Conservation (phyloP, 768 basidiomycete genomes). For the Panaeolus papilionaceus region DNA sequence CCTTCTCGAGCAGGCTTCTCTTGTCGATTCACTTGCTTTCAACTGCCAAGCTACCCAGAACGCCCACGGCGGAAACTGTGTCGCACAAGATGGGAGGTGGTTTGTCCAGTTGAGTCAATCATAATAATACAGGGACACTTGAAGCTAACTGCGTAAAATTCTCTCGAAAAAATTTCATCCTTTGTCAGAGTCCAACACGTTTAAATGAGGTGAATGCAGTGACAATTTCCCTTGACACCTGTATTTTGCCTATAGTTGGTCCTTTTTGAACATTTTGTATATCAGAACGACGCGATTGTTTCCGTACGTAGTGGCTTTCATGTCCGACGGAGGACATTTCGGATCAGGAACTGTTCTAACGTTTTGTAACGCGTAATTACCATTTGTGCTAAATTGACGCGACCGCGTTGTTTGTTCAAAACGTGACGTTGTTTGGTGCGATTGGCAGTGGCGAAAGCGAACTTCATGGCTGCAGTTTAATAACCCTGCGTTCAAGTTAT, state of each 20-base stretch:
- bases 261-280: too few relatives aligned
- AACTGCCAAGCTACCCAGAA: conserved; percentile 57
- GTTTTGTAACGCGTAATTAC: too few relatives aligned
- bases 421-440: neutral
- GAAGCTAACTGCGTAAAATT: neutral
- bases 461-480: too few relatives aligned
- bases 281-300: too few relatives aligned
- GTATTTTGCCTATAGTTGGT: too few relatives aligned
- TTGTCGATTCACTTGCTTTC: conserved; percentile 48
- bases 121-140: neutral
- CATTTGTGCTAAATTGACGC: conserved; percentile 2
- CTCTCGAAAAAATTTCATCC: neutral
- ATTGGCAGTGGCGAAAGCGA: too few relatives aligned
- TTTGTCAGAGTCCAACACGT: neutral
- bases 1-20: conserved; percentile 25
- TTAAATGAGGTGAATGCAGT: neutral
- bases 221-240: too few relatives aligned
- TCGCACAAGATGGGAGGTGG: conserved; percentile 51
- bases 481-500: too few relatives aligned
- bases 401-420: conserved; percentile 3
- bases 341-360: neutral
- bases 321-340: neutral
- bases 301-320: too few relatives aligned
- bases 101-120: conserved; percentile 52
- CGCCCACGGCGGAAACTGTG: conserved; percentile 56